Evolutionary conservation across 73 alveolate genomes (phyloP).

Genomic region (Blepharisma stoltei): DNA sequence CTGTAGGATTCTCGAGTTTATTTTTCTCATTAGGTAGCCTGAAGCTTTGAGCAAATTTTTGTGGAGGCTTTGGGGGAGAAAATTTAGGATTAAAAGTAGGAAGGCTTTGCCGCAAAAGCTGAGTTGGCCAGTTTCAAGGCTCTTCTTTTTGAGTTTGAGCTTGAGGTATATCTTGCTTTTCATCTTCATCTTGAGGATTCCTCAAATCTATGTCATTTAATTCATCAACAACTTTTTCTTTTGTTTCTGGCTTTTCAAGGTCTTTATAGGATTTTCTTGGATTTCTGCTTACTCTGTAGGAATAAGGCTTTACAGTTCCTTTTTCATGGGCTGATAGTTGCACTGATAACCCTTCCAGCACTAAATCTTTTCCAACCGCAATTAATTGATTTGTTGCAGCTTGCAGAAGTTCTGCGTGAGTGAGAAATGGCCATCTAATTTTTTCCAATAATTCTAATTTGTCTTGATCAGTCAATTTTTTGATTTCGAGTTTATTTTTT

Average conservation of each 20-base stretch:
- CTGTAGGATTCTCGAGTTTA: slow-evolving; percentile 37
- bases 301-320: slow-evolving; percentile 36
- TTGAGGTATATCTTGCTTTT: background rate
- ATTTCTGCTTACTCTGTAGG: slow-evolving; percentile 29
- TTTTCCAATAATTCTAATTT: slow-evolving; percentile 46
- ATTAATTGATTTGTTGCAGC: slow-evolving; percentile 53
- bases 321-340: slow-evolving; percentile 54
- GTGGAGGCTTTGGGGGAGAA: slow-evolving; percentile 57
- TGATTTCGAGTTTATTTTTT: background rate
- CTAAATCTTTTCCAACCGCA: slow-evolving; percentile 49
- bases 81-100: slow-evolving; percentile 1
- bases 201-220: slow-evolving; percentile 33
- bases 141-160: slow-evolving; percentile 33
- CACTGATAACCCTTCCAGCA: slow-evolving; percentile 57
- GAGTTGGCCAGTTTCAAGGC: slow-evolving; percentile 21
- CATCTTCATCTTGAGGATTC: background rate
- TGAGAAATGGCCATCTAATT: slow-evolving; percentile 58
- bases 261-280: slow-evolving; percentile 50
- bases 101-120: background rate
- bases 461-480: slow-evolving; percentile 44
- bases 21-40: slow-evolving; percentile 41
- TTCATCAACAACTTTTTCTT: slow-evolving; percentile 28
- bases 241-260: slow-evolving; percentile 49
- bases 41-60: slow-evolving; percentile 46
- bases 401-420: slow-evolving; percentile 56